phyloP scores from a whole-genome alignment of 1,139 yeast species.

The Nakaseomyces nivariensis region DNA sequence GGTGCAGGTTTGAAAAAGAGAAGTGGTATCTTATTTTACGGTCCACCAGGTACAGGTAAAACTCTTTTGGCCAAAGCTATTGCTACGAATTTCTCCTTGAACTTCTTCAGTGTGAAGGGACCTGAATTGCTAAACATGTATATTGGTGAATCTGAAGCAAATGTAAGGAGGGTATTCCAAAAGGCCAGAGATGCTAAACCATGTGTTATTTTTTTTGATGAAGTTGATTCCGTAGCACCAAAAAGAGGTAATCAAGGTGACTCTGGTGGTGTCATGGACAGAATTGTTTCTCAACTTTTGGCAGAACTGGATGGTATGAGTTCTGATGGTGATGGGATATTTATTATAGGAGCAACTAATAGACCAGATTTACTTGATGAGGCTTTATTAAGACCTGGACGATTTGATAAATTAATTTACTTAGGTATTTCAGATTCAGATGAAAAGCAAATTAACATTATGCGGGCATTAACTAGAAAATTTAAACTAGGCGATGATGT shows the following conservation, averaged over 20 bases:
- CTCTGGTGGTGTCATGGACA: constrained; percentile 97
- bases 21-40: constrained; percentile 88
- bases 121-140: constrained; percentile 94
- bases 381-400: constrained; percentile 87
- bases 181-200: constrained; percentile 94
- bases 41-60: constrained; percentile 98
- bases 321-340: constrained; percentile 79
- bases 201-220: constrained; percentile 94
- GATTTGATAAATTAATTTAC: constrained; percentile 91
- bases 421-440: constrained; percentile 88
- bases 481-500: constrained; percentile 56
- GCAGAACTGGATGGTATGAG: constrained; percentile 97
- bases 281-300: constrained; percentile 87
- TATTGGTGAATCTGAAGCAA: constrained; percentile 97
- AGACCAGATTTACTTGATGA: constrained; percentile 92
- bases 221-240: constrained; percentile 94
- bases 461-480: constrained; percentile 83
- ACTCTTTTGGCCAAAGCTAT: constrained; percentile 92
- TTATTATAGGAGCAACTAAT: constrained; percentile 95
- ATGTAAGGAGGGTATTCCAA: constrained; percentile 88
- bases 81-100: constrained; percentile 86
- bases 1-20: constrained; percentile 83
- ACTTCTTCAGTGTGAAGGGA: constrained; percentile 92
- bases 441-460: constrained; percentile 75
- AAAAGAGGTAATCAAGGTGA: constrained; percentile 97